A percentile compares a stretch with the other conserved stretches of the same genome.
phyloP scores from a whole-genome alignment of 257 asterid genomes.

The Eustoma russellianum region DNA sequence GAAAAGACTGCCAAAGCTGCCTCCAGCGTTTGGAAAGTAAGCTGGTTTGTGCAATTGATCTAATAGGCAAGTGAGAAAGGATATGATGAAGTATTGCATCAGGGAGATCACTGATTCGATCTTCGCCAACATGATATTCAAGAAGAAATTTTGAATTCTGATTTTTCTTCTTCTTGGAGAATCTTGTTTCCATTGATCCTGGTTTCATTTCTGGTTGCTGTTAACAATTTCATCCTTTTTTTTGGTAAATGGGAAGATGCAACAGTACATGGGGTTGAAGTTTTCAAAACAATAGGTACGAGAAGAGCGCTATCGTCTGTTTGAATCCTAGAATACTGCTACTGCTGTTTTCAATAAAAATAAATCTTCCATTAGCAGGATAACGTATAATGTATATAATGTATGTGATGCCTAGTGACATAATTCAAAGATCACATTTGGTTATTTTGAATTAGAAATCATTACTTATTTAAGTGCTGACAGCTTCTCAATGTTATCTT shows the following conservation, averaged over 20 bases:
- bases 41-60: constrained; percentile 53
- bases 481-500: no score
- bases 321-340: constrained; percentile 3
- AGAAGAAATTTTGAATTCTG: neutral
- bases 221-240: neutral
- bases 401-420: no score
- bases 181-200: constrained; percentile 70
- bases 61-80: constrained; percentile 45
- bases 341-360: neutral
- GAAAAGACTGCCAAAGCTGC: constrained; percentile 52
- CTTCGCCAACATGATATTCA: constrained; percentile 15
- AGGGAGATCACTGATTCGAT: constrained; percentile 69
- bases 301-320: constrained; percentile 14
- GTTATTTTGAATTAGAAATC: no score
- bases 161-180: constrained; percentile 47
- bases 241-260: neutral
- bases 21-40: constrained; percentile 60
- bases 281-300: constrained; percentile 22
- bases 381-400: no score
- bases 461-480: no score
- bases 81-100: constrained; percentile 59
- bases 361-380: no score
- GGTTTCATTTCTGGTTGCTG: neutral
- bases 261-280: constrained; percentile 28
- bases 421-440: no score